Evolutionary conservation across 2,329 filamentous ascomycete genomes (phyloP).

Genomic region (Ophiostoma populinum): DNA sequence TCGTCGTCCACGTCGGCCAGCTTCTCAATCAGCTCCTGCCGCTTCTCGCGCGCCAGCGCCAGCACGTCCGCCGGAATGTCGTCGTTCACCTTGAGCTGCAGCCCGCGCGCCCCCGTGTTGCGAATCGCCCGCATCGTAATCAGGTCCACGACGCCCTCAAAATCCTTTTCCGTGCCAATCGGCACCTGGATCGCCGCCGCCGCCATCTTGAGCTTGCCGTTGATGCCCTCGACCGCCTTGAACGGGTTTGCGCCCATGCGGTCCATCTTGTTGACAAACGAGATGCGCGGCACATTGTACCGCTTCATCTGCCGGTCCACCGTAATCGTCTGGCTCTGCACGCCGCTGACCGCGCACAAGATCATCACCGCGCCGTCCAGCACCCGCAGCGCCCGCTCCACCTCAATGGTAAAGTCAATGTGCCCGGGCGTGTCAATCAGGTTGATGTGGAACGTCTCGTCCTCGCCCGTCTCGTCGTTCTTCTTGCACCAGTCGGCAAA

Average conservation of each 20-base stretch:
- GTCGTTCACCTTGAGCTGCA: conserved; percentile 56
- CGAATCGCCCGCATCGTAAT: conserved; percentile 87
- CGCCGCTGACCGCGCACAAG: conserved; percentile 88
- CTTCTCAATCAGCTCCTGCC: conserved; percentile 77
- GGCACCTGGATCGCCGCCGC: conserved; percentile 90
- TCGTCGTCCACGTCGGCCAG: conserved; percentile 95
- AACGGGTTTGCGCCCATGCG: conserved; percentile 96
- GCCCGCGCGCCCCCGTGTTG: conserved; percentile 71
- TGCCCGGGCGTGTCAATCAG: conserved; percentile 97
- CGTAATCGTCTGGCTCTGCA: conserved; percentile 95
- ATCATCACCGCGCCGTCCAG: conserved; percentile 97
- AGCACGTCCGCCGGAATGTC: conserved; percentile 69
- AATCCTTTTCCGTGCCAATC: conserved; percentile 81
- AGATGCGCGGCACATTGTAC: conserved; percentile 90
- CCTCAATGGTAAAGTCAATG: conserved; percentile 98
- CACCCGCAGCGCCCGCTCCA: conserved; percentile 85
- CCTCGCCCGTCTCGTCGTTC: conserved; percentile 48
- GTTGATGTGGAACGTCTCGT: conserved; percentile 92
- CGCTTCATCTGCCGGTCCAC: conserved; percentile 97
- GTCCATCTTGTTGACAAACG: conserved; percentile 99
- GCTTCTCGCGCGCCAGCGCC: conserved; percentile 63
- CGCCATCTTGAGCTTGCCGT: conserved; percentile 81
- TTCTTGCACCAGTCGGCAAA: conserved; percentile 95
- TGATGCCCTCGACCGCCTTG: conserved; percentile 96
- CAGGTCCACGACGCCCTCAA: conserved; percentile 82